Evolutionary conservation across 2,329 filamentous ascomycete species (phyloP), one percentile per base, ranked within the genome.

Genomic region (Diaporthe citrichinensis): DNA sequence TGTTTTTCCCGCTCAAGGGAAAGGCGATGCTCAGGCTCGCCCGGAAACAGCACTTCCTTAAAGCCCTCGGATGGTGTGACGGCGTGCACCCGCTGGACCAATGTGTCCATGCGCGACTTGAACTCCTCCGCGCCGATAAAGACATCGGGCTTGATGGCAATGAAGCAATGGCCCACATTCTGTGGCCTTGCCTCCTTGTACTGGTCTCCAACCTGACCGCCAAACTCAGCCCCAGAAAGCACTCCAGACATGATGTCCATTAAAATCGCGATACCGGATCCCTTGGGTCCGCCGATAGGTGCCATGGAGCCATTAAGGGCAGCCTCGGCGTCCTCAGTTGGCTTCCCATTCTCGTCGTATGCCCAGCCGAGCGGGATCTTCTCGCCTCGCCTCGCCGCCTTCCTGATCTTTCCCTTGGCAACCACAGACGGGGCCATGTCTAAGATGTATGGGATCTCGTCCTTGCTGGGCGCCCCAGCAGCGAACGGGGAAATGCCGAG

Each of bases 191-290:
- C 41, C 75, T 84, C 86, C 79, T 91, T 89, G 81, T 92, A 92
- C 0, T 90, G 91, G 73, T 88, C 87, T 36, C 75, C 1, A 87
- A 90, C 72, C 91, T 89, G 82, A 0, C 90, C 90, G 5, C 89
- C 90, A 80, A 92, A 92, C 0, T 90, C 89, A 65, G 87, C 88
- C 2, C 90, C 90, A 5, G 89, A 91, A 12, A 92, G 77, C 0
- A 88, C 85, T 8, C 90, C 90, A 2, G 88, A 90, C 79, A 92
- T 92, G 44, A 92, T 87, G 79, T 92, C 90, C 91, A 92, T 92
- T 87, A 90, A 91, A 67, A 92, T 87, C 88, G 84, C 49, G 28
- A 92, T 81, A 2, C 86, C 91, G 17, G 88, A 90, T 8, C 91
- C 91, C 80, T 92, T 92, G 0, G 90, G 90, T 2, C 91, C 90